These are phyloP conservation scores for Alternaria atra DNA, from an alignment of 2,329 filamentous ascomycete species.

Conservation along the genomic window DNA sequence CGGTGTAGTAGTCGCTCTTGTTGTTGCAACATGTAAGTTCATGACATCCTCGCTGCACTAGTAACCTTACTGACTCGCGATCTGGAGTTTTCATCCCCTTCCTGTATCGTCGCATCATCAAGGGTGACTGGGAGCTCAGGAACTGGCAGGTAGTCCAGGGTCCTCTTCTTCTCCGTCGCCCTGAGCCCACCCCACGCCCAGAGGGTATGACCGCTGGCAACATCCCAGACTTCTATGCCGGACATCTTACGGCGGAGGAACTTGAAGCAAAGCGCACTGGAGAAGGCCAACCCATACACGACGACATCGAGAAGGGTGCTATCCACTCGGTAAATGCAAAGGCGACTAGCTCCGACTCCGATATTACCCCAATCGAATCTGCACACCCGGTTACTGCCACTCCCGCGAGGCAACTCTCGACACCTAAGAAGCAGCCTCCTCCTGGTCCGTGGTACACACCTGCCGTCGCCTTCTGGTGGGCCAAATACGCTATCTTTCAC, in stretches of 20 bases:
- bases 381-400: background rate
- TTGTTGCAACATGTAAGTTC: slow-evolving; percentile 55
- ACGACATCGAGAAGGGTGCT: slow-evolving; percentile 40
- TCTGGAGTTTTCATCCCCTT: slow-evolving; percentile 64
- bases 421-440: slow-evolving; percentile 34
- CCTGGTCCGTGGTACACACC: slow-evolving; percentile 56
- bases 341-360: slow-evolving; percentile 26
- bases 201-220: slow-evolving; percentile 48
- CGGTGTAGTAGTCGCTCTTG: slow-evolving; percentile 59
- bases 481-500: slow-evolving; percentile 59
- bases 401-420: slow-evolving; percentile 18
- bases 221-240: slow-evolving; percentile 66
- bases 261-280: slow-evolving; percentile 50
- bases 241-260: slow-evolving; percentile 64
- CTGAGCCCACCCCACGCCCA: slow-evolving; percentile 53
- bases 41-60: no score
- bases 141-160: slow-evolving; percentile 64
- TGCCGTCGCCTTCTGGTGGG: slow-evolving; percentile 56
- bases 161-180: slow-evolving; percentile 60
- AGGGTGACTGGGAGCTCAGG: slow-evolving; percentile 68
- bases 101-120: slow-evolving; percentile 66
- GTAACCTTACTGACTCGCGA: background rate
- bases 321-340: slow-evolving; percentile 11
- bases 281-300: slow-evolving; percentile 22
- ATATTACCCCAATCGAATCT: slow-evolving; percentile 26